These are phyloP conservation scores for Candida nanaspora DNA, from an alignment of 805 yeast genomes.

Conservation along the genomic window DNA sequence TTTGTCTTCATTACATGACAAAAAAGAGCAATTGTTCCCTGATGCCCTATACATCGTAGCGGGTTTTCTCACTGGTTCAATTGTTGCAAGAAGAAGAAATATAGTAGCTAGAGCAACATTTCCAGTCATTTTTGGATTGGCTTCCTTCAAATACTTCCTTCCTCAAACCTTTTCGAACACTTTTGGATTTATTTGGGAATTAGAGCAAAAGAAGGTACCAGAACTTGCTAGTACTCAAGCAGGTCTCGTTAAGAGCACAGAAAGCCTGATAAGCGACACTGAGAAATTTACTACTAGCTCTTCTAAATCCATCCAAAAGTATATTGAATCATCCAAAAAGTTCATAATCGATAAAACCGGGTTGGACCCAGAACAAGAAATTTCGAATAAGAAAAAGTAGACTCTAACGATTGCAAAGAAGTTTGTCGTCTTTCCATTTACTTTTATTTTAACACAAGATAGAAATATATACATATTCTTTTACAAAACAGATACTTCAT, in stretches of 20 bases:
- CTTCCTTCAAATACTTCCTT: constrained; percentile 60
- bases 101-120: constrained; percentile 43
- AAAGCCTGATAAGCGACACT: constrained; percentile 34
- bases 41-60: constrained; percentile 61
- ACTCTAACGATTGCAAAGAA: too few relatives aligned
- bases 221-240: constrained; percentile 57
- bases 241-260: constrained; percentile 37
- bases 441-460: too few relatives aligned
- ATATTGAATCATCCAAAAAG: constrained; percentile 28
- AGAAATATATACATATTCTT: too few relatives aligned
- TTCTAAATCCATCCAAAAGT: constrained; percentile 27
- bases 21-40: constrained; percentile 64
- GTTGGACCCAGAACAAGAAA: constrained; percentile 56
- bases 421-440: too few relatives aligned
- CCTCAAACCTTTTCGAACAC: constrained; percentile 69
- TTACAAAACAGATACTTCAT: too few relatives aligned
- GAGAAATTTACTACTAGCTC: constrained; percentile 35
- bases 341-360: constrained; percentile 56
- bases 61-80: constrained; percentile 66
- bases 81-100: constrained; percentile 62
- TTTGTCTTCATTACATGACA: constrained; percentile 54
- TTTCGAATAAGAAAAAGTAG: constrained; percentile 37
- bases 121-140: constrained; percentile 56
- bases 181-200: constrained; percentile 45
- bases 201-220: constrained; percentile 58